These are phyloP conservation scores for Aureobasidium sp. DNA, from an alignment of 2,329 filamentous ascomycete genomes.

Conservation along the genomic window DNA sequence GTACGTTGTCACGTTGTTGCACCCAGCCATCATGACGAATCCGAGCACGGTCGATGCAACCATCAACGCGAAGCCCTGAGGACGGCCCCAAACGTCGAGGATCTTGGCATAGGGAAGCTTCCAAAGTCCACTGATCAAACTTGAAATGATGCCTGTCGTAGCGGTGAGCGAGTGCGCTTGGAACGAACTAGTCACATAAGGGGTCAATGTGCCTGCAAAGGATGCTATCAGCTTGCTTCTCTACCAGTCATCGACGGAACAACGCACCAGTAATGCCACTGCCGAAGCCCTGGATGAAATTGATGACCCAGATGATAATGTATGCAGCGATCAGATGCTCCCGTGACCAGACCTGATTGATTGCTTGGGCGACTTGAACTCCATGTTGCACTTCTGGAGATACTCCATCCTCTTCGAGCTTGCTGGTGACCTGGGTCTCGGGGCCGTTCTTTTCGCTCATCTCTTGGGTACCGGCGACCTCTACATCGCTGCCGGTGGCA, in stretches of 20 bases:
- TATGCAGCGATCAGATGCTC: slow-evolving; percentile 30
- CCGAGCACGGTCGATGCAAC: slow-evolving; percentile 19
- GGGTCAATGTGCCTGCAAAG: slow-evolving; percentile 22
- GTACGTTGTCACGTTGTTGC: slow-evolving; percentile 22
- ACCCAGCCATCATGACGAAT: slow-evolving; percentile 23
- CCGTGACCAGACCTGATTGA: slow-evolving; percentile 33
- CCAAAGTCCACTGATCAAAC: slow-evolving; percentile 28
- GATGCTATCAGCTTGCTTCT: not conserved
- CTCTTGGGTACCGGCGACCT: not conserved
- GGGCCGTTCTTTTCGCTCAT: not conserved
- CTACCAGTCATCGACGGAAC: slow-evolving; percentile 3
- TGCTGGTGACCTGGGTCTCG: not conserved
- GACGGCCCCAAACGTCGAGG: slow-evolving; percentile 33
- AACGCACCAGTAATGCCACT: slow-evolving; percentile 30
- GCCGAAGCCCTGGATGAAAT: slow-evolving; percentile 42
- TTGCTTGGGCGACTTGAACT: slow-evolving; percentile 32
- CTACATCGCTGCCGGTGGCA: slow-evolving; percentile 9
- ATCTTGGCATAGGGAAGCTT: slow-evolving; percentile 32
- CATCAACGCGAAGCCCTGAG: slow-evolving; percentile 31
- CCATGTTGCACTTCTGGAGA: slow-evolving; percentile 26
- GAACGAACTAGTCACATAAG: slow-evolving; percentile 34
- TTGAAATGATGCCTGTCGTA: slow-evolving; percentile 28
- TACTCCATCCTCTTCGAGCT: not conserved
- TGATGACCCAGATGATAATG: slow-evolving; percentile 38
- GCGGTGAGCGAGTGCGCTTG: slow-evolving; percentile 27